phyloP scores from a whole-genome alignment of 306 rosid genomes.

The Cicer bijugum region DNA sequence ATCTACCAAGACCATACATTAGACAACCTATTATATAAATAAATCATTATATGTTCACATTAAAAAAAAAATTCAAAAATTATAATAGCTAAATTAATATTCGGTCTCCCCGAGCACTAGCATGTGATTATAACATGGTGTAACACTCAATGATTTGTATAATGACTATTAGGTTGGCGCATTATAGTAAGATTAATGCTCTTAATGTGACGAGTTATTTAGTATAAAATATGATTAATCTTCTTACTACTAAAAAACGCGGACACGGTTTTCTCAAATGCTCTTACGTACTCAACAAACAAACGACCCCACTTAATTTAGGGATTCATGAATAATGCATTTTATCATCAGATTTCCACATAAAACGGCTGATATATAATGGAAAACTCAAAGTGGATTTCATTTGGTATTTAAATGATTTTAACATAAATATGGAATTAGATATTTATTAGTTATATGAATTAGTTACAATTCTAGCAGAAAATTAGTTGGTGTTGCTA shows the following conservation, averaged over 20 bases:
- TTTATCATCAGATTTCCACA: conserved; percentile 55
- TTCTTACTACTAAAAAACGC: conserved; percentile 41
- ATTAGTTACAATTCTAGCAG: no score
- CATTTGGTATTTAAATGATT: background rate
- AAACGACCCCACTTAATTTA: conserved; percentile 50
- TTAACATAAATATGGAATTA: no score
- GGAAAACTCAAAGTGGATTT: conserved; percentile 33
- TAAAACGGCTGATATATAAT: conserved; percentile 41
- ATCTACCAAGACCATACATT: no score
- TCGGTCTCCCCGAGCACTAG: background rate
- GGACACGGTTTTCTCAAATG: conserved; percentile 43
- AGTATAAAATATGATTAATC: no score
- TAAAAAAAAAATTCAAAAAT: no score
- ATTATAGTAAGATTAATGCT: background rate
- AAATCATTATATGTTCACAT: no score
- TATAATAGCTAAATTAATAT: no score
- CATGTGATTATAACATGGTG: conserved; percentile 21
- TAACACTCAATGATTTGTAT: background rate
- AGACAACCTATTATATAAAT: no score
- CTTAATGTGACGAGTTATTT: background rate
- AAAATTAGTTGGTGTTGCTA: no score
- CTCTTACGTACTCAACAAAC: conserved; percentile 51
- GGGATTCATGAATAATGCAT: conserved; percentile 47
- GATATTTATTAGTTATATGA: no score
- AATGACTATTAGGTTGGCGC: background rate